Conservation (phyloP, 257 asterid species). For the Gentiana macrophylla region DNA sequence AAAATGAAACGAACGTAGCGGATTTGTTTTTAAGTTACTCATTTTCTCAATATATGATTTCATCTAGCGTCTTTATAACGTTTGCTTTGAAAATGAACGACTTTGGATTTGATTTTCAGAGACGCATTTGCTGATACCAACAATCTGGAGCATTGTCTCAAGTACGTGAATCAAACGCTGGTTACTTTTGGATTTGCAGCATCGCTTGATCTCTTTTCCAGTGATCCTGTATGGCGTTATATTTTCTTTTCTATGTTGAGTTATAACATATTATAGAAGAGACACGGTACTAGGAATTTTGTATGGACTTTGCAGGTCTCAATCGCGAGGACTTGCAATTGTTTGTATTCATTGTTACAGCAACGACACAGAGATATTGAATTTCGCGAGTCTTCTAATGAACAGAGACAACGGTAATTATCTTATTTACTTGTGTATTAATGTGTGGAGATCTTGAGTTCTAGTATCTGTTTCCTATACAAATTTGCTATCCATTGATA, state of each 20-base stretch:
- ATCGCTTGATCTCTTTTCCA: slow-evolving; percentile 88
- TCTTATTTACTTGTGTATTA: neutral
- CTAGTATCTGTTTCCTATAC: no score
- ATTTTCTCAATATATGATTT: slow-evolving; percentile 6
- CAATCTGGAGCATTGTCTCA: slow-evolving; percentile 91
- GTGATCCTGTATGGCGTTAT: slow-evolving; percentile 56
- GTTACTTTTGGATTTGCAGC: slow-evolving; percentile 90
- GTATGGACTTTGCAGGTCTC: slow-evolving; percentile 49
- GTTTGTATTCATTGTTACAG: slow-evolving; percentile 77
- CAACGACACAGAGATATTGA: slow-evolving; percentile 93
- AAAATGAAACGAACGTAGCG: no score
- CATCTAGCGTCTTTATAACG: neutral
- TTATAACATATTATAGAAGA: no score
- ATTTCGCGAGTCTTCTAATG: slow-evolving; percentile 82
- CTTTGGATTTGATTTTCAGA: slow-evolving; percentile 20
- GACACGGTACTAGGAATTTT: neutral
- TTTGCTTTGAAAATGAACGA: neutral
- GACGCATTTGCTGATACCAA: slow-evolving; percentile 73
- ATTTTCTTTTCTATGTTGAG: neutral
- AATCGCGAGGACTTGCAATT: slow-evolving; percentile 89
- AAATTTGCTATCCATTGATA: no score
- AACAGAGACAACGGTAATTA: slow-evolving; percentile 82
- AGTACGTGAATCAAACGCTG: slow-evolving; percentile 87
- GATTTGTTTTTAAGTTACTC: neutral
- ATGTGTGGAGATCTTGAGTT: no score